Evolutionary conservation across 2,329 filamentous ascomycete genomes (phyloP).

Genomic region (Paecilomyces fulvus): DNA sequence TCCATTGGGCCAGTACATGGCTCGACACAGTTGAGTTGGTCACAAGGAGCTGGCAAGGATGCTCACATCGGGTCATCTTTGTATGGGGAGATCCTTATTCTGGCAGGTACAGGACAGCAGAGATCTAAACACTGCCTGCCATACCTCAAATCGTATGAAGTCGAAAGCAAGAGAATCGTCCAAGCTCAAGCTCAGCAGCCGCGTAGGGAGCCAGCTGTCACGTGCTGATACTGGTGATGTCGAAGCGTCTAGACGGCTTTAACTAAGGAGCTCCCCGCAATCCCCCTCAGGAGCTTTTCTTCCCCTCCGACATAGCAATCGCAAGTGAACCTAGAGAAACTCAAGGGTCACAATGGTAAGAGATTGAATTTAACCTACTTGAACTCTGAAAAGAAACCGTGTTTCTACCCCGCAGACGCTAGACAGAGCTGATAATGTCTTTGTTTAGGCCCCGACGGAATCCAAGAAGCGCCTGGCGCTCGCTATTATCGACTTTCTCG

Average conservation of each 20-base stretch:
- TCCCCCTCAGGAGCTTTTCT: neutral
- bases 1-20: conserved; percentile 45
- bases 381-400: neutral
- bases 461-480: conserved; percentile 86
- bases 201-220: conserved; percentile 4
- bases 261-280: conserved; percentile 7
- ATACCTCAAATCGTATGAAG: conserved; percentile 10
- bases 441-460: conserved; percentile 33
- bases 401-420: neutral
- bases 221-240: conserved; percentile 6
- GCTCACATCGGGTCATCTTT: conserved; percentile 34
- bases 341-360: conserved; percentile 4
- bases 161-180: neutral
- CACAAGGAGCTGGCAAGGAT: conserved; percentile 15
- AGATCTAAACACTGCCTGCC: conserved; percentile 12
- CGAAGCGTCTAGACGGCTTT: conserved; percentile 8
- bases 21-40: conserved; percentile 21
- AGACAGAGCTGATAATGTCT: neutral
- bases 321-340: neutral
- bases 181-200: neutral
- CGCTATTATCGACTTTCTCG: conserved; percentile 93
- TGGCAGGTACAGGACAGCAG: conserved; percentile 13
- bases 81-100: conserved; percentile 11
- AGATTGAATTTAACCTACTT: neutral
- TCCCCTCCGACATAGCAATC: neutral